Evolutionary conservation across 441 rosid genomes (phyloP).

Genomic region (Erodium trifolium): DNA sequence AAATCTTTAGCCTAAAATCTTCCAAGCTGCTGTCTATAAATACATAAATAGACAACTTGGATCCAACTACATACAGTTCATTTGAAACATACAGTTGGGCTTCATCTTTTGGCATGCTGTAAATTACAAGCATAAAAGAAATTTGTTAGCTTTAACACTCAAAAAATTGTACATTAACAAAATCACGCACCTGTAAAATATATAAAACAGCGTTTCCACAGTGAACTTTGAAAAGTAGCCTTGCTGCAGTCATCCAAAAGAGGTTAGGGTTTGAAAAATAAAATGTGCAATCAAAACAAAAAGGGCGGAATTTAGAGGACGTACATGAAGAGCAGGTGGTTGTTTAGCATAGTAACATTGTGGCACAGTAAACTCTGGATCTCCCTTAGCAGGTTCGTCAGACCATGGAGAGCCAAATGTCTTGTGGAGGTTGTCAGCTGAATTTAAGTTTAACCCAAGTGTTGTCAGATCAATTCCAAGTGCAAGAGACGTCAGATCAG

Average conservation of each 20-base stretch:
- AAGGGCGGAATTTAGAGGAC: constrained; percentile 21
- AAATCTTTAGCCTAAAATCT: neutral
- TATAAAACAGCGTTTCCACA: constrained; percentile 64
- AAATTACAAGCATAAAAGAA: constrained; percentile 3
- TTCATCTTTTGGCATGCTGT: constrained; percentile 99
- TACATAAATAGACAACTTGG: neutral
- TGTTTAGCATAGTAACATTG: constrained; percentile 68
- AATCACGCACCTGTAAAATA: constrained; percentile 69
- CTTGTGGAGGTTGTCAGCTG: constrained; percentile 78
- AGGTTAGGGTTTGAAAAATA: neutral
- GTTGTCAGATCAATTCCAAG: constrained; percentile 92
- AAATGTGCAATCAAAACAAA: neutral
- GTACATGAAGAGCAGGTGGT: constrained; percentile 67
- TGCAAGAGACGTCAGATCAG: constrained; percentile 78
- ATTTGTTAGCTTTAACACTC: constrained; percentile 5
- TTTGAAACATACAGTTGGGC: constrained; percentile 83
- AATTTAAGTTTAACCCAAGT: constrained; percentile 78
- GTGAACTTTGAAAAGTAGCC: constrained; percentile 65
- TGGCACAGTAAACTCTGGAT: constrained; percentile 82
- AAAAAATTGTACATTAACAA: neutral
- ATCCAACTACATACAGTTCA: constrained; percentile 66
- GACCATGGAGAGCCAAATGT: constrained; percentile 97
- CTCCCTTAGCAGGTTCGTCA: constrained; percentile 85
- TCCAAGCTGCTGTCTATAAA: neutral
- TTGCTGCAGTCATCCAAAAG: constrained; percentile 50